These are phyloP conservation scores for Heterobasidion annosum DNA, from an alignment of 1,284 basidiomycete species.

Conservation along the genomic window DNA sequence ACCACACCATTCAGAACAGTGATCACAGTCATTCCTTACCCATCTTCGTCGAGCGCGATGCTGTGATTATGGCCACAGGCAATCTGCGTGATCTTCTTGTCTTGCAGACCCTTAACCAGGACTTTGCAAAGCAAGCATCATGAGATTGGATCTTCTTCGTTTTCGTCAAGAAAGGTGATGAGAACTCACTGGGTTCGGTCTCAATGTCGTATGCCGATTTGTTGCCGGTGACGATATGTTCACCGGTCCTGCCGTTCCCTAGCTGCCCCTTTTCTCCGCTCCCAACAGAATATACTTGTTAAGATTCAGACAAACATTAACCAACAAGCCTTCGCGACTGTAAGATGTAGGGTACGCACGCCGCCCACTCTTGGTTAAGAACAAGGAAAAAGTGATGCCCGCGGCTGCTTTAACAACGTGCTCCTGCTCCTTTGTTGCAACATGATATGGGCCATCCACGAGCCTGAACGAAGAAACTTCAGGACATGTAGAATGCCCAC, in stretches of 20 bases:
- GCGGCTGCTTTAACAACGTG: constrained; percentile 67
- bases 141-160: neutral
- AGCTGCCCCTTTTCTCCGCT: constrained; percentile 91
- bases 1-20: neutral
- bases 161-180: neutral
- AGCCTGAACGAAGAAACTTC: constrained; percentile 61
- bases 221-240: constrained; percentile 78
- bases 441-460: constrained; percentile 45
- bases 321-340: too few relatives aligned
- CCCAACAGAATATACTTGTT: constrained; percentile 76
- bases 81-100: constrained; percentile 73
- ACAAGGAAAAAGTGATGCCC: constrained; percentile 77
- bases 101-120: constrained; percentile 62
- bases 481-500: constrained; percentile 56
- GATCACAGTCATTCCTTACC: constrained; percentile 30
- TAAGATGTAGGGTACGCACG: constrained; percentile 26
- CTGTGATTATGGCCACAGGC: constrained; percentile 84
- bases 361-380: constrained; percentile 75
- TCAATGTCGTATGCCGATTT: constrained; percentile 81
- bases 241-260: constrained; percentile 85
- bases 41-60: constrained; percentile 72
- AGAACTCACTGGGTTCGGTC: constrained; percentile 54
- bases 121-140: constrained; percentile 28
- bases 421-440: constrained; percentile 56
- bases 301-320: neutral